phyloP scores from a whole-genome alignment of 176 grass and related monocot genomes.

The Triticum turgidum region DNA sequence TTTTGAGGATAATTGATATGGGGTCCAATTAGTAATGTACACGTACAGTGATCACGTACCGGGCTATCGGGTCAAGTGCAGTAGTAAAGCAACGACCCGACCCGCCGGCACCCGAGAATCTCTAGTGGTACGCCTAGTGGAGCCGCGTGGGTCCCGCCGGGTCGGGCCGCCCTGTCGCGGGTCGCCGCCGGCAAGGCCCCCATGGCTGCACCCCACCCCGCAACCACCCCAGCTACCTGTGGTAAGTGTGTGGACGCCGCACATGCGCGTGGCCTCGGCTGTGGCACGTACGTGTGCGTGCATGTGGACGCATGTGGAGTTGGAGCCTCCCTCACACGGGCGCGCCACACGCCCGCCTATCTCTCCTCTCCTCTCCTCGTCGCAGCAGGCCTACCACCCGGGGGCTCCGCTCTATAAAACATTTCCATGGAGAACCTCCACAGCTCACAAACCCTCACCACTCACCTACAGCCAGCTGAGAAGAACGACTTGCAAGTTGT shows the following conservation, averaged over 20 bases:
- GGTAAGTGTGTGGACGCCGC: neutral
- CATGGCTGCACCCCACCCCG: conserved; percentile 43
- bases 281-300: conserved; percentile 29
- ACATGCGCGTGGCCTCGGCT: neutral
- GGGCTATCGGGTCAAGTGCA: too few relatives aligned
- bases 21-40: too few relatives aligned
- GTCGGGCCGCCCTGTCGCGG: conserved; percentile 42
- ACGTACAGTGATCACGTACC: too few relatives aligned
- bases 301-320: neutral
- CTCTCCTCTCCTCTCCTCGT: neutral
- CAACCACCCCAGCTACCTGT: conserved; percentile 41
- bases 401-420: conserved; percentile 32
- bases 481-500: neutral
- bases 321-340: conserved; percentile 8
- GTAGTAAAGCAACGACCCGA: neutral
- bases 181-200: conserved; percentile 36
- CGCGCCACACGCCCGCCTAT: neutral
- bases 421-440: neutral
- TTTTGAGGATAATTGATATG: neutral
- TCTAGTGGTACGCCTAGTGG: neutral
- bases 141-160: neutral
- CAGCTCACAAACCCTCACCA: neutral
- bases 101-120: neutral
- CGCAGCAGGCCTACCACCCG: too few relatives aligned
- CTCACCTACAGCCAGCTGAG: neutral